phyloP scores from a whole-genome alignment of 768 basidiomycete genomes.

The Tylopilus rubrobrunneus region DNA sequence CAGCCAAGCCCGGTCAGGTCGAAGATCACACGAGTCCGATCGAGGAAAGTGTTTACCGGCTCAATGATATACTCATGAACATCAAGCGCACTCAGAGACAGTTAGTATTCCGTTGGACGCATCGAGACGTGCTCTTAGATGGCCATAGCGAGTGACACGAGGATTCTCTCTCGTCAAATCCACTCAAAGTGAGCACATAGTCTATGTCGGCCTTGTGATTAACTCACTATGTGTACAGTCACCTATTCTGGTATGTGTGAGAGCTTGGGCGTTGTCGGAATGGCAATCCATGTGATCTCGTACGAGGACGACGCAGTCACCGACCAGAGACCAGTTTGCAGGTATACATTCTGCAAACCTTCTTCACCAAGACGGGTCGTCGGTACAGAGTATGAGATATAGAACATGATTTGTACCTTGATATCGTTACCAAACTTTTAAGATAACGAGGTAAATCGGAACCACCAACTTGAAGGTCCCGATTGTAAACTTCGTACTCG shows the following conservation, averaged over 20 bases:
- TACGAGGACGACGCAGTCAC: conserved; percentile 2
- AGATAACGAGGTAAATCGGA: conserved; percentile 4
- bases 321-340: conserved; percentile 54
- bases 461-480: too few relatives aligned
- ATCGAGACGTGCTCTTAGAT: conserved; percentile 2
- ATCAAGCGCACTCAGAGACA: conserved; percentile 94
- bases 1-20: conserved; percentile 84
- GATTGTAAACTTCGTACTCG: not conserved
- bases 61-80: conserved; percentile 81
- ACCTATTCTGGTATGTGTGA: conserved; percentile 96
- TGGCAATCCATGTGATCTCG: conserved; percentile 71
- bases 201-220: not conserved
- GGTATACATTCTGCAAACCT: conserved; percentile 90
- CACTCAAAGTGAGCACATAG: conserved; percentile 62
- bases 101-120: conserved; percentile 43
- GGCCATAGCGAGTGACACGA: conserved; percentile 75
- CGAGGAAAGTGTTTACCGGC: conserved; percentile 92
- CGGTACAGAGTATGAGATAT: conserved; percentile 74
- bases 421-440: not conserved
- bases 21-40: conserved; percentile 89
- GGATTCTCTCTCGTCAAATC: conserved; percentile 92
- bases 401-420: conserved; percentile 7
- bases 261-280: conserved; percentile 70
- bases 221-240: conserved; percentile 39
- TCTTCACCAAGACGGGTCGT: conserved; percentile 93